Evolutionary conservation across 2,329 filamentous ascomycete species (phyloP).

Genomic region (Dothistroma septosporum): DNA sequence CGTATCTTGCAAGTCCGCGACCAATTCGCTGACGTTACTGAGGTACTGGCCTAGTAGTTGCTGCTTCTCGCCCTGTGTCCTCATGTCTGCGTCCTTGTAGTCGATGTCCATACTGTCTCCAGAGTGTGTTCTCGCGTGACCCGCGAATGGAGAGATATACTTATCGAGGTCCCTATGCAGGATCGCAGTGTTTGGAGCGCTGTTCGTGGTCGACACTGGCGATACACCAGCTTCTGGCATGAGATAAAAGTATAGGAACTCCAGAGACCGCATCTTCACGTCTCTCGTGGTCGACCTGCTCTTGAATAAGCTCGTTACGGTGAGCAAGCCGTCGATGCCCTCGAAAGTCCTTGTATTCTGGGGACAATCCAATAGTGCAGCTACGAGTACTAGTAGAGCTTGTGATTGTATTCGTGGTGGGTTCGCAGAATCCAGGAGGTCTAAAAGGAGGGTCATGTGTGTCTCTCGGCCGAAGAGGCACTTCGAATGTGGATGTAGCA

Average conservation of each 20-base stretch:
- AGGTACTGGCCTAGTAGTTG: conserved; percentile 70
- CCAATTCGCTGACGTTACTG: conserved; percentile 77
- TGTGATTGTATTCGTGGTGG: conserved; percentile 88
- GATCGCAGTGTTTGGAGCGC: conserved; percentile 28
- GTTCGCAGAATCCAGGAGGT: conserved; percentile 85
- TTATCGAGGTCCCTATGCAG: conserved; percentile 27
- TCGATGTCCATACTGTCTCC: conserved; percentile 36
- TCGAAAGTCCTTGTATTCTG: conserved; percentile 90
- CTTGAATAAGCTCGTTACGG: conserved; percentile 90
- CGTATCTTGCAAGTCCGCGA: conserved; percentile 72
- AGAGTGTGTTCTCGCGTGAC: conserved; percentile 30
- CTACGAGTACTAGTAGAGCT: conserved; percentile 84
- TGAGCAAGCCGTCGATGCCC: conserved; percentile 82
- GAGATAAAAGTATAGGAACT: conserved; percentile 97
- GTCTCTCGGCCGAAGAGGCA: conserved; percentile 81
- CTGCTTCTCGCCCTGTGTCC: conserved; percentile 77
- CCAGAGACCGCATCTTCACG: conserved; percentile 92
- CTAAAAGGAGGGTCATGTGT: conserved; percentile 94
- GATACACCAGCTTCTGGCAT: conserved; percentile 73
- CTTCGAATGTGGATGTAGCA: conserved; percentile 87
- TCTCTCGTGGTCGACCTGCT: conserved; percentile 77
- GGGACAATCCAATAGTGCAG: conserved; percentile 79
- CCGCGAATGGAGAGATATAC: conserved; percentile 17
- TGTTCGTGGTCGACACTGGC: conserved; percentile 17
- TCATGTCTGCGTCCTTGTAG: conserved; percentile 44